Percentiles rank a stretch among this genome's conserved stretches.
These are phyloP conservation scores for Ogataea paradorogensis DNA, from an alignment of 805 yeast genomes.

Conservation along the genomic window DNA sequence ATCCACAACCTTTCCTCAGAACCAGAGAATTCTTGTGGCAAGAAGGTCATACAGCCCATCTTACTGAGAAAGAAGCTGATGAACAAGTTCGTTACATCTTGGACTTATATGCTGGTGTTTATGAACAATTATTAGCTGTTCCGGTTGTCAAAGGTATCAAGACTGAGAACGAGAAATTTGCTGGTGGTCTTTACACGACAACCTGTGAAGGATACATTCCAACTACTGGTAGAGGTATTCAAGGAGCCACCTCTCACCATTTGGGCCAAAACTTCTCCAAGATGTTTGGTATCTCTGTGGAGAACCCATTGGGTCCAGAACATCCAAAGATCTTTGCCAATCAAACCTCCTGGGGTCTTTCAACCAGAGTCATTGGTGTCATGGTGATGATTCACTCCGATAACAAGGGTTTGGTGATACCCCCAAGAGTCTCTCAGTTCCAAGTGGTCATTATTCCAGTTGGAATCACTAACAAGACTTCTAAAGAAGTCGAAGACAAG, in stretches of 20 bases:
- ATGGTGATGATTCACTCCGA: constrained; percentile 99
- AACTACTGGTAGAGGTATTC: constrained; percentile 99
- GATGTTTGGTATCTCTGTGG: constrained; percentile 95
- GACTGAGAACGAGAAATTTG: constrained; percentile 97
- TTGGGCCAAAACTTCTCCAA: constrained; percentile 97
- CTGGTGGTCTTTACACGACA: constrained; percentile 95
- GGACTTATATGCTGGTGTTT: constrained; percentile 79
- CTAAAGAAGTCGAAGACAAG: constrained; percentile 67
- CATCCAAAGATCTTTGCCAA: constrained; percentile 83
- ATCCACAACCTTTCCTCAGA: constrained; percentile 98
- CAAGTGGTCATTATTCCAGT: constrained; percentile 95
- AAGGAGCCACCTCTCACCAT: constrained; percentile 98
- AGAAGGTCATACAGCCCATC: constrained; percentile 98
- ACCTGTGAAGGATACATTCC: constrained; percentile 97
- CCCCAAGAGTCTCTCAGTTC: constrained; percentile 92
- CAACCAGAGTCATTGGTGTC: constrained; percentile 98
- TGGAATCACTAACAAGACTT: constrained; percentile 85
- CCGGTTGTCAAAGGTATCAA: constrained; percentile 94
- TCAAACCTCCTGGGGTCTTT: constrained; percentile 99
- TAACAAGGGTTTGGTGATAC: constrained; percentile 95
- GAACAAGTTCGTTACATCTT: constrained; percentile 83
- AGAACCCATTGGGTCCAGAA: constrained; percentile 87
- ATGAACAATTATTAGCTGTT: constrained; percentile 91
- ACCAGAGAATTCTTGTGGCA: constrained; percentile 99
- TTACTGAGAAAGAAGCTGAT: constrained; percentile 77